phyloP scores from a whole-genome alignment of 192 early-diverging fungal genomes.

The Coemansia javaensis region DNA sequence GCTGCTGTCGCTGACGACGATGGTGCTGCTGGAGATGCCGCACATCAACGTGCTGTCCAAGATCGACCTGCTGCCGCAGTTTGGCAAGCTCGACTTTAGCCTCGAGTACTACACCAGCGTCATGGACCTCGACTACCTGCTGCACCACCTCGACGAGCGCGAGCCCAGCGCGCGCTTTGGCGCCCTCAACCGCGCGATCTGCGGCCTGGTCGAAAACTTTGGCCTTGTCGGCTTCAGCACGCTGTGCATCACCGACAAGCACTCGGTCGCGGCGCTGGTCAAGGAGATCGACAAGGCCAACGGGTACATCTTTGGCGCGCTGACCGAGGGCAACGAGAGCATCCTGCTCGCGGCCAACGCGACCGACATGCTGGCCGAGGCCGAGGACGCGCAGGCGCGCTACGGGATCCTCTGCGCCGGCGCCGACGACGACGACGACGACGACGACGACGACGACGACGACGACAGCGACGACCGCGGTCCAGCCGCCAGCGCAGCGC shows the following conservation, averaged over 20 bases:
- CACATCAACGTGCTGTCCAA: constrained; percentile 97
- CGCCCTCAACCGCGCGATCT: constrained; percentile 76
- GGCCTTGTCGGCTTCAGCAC: constrained; percentile 89
- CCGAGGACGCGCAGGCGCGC: constrained; percentile 35
- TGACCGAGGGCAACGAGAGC: constrained; percentile 69
- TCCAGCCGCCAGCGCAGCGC: neutral
- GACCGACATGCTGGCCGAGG: constrained; percentile 36
- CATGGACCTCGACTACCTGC: constrained; percentile 78
- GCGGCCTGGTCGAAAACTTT: constrained; percentile 89
- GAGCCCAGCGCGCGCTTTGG: constrained; percentile 52
- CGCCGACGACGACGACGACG: neutral
- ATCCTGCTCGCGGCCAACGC: constrained; percentile 56
- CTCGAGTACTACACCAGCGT: constrained; percentile 96
- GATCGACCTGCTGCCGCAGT: constrained; percentile 81
- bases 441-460: no score
- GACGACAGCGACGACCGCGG: no score
- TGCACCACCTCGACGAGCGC: constrained; percentile 70
- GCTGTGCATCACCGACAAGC: constrained; percentile 75
- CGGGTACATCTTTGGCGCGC: constrained; percentile 83
- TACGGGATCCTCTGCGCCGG: constrained; percentile 12
- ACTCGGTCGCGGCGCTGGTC: constrained; percentile 70
- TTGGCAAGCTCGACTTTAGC: constrained; percentile 70
- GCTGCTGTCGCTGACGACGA: constrained; percentile 82
- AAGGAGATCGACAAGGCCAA: constrained; percentile 85
- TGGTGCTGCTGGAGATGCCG: constrained; percentile 90